Conservation (phyloP, 1,284 basidiomycete species). For the Cutaneotrichosporon curvatum region DNA sequence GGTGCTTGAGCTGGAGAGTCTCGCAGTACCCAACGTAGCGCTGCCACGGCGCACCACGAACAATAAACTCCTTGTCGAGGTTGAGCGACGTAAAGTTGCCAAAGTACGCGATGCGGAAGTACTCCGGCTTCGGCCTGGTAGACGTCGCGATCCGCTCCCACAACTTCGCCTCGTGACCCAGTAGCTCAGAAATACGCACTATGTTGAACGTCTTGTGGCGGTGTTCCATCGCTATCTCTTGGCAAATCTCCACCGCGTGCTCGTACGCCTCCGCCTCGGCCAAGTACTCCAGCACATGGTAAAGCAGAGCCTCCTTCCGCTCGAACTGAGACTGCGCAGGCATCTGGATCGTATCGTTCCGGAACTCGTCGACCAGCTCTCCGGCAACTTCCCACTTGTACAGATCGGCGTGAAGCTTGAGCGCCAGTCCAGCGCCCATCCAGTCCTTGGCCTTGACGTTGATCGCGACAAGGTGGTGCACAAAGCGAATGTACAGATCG, state of each 20-base stretch:
- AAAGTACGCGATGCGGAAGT: conserved; percentile 66
- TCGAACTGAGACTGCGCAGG: conserved; percentile 91
- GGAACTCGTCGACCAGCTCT: conserved; percentile 69
- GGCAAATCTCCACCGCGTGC: conserved; percentile 84
- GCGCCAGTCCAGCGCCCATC: conserved; percentile 82
- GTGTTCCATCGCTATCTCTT: conserved; percentile 78
- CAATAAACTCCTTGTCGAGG: conserved; percentile 43
- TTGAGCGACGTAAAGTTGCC: conserved; percentile 39
- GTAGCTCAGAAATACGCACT: conserved; percentile 70
- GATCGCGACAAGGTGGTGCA: conserved; percentile 84
- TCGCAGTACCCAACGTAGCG: conserved; percentile 57
- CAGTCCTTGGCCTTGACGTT: conserved; percentile 81
- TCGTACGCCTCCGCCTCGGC: conserved; percentile 96
- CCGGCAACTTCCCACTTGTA: conserved; percentile 79
- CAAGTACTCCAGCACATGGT: conserved; percentile 78
- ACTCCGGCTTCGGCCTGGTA: conserved; percentile 77
- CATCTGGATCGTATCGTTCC: conserved; percentile 62
- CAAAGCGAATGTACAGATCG: conserved; percentile 88
- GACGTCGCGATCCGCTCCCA: conserved; percentile 75
- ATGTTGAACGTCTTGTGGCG: conserved; percentile 82
- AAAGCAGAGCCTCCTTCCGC: conserved; percentile 81
- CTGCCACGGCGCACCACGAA: conserved; percentile 36
- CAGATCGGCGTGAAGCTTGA: conserved; percentile 87
- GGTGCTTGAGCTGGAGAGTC: conserved; percentile 84
- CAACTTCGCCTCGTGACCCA: conserved; percentile 73